These are phyloP conservation scores for Glebionis coronaria DNA, from an alignment of 129 eudicot species.

Conservation along the genomic window DNA sequence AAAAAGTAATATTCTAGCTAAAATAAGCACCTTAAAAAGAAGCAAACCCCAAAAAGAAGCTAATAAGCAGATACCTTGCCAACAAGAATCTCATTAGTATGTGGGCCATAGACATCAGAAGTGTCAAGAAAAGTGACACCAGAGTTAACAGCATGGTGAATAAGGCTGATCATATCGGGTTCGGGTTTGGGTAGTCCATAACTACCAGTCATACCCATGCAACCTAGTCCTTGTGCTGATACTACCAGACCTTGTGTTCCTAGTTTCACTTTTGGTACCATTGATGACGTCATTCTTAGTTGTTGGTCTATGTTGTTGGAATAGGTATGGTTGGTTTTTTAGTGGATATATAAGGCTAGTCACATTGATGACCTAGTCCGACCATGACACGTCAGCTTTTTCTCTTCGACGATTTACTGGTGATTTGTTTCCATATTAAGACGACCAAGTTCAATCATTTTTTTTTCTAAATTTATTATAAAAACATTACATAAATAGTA, in stretches of 20 bases:
- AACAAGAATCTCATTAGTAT: conserved; percentile 44
- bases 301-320: too few relatives aligned
- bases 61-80: conserved; percentile 36
- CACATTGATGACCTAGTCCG: too few relatives aligned
- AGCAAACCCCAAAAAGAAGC: neutral
- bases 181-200: conserved; percentile 46
- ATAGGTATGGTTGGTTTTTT: too few relatives aligned
- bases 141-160: conserved; percentile 37
- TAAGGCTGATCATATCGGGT: conserved; percentile 36
- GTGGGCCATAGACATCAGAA: conserved; percentile 46
- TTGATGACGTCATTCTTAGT: conserved; percentile 7
- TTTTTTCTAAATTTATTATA: too few relatives aligned
- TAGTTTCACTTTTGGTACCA: conserved; percentile 30
- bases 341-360: too few relatives aligned
- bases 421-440: too few relatives aligned
- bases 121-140: conserved; percentile 51
- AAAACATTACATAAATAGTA: too few relatives aligned
- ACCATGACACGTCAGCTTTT: too few relatives aligned
- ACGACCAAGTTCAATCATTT: too few relatives aligned
- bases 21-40: too few relatives aligned
- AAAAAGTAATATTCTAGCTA: too few relatives aligned
- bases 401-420: too few relatives aligned
- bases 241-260: conserved; percentile 50
- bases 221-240: conserved; percentile 48
- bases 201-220: conserved; percentile 45